Percentiles rank a stretch among this genome's conserved stretches.
These are phyloP conservation scores for Cladosporium colombiae DNA, from an alignment of 2,329 filamentous ascomycete genomes.

Conservation along the genomic window DNA sequence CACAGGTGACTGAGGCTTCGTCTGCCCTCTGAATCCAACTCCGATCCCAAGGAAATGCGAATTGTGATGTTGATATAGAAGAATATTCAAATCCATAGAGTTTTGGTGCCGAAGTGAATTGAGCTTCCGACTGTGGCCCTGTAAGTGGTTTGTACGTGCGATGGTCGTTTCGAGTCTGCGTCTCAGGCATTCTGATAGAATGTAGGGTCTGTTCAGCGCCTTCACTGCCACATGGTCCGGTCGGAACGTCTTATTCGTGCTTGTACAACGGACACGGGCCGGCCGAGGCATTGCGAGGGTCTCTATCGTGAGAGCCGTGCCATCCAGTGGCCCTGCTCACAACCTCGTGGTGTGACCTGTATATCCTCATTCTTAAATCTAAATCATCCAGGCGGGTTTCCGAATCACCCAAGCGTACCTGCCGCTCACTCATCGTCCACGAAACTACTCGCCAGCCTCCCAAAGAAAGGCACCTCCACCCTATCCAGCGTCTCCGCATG, in stretches of 20 bases:
- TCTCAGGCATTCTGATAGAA: not conserved
- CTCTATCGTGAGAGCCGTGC: not conserved
- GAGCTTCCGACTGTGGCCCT: not conserved
- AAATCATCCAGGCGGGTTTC: not conserved
- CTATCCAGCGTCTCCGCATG: conserved; percentile 71
- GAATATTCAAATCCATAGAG: not conserved
- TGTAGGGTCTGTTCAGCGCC: not conserved
- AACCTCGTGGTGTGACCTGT: not conserved
- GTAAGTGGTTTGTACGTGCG: not conserved
- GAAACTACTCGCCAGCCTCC: conserved; percentile 80
- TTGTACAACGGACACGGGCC: not conserved
- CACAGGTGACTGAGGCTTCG: not conserved
- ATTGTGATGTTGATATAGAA: not conserved
- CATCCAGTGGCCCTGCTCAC: not conserved
- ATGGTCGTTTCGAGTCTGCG: not conserved
- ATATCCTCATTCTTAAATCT: not conserved
- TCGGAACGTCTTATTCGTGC: not conserved
- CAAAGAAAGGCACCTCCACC: conserved; percentile 86
- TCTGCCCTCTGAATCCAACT: not conserved
- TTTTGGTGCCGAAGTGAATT: not conserved
- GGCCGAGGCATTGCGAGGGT: not conserved
- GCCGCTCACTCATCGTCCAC: conserved; percentile 76
- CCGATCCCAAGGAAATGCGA: not conserved
- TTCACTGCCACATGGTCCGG: not conserved
- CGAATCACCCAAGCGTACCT: not conserved